Percentiles rank a stretch among this genome's conserved stretches.
Conservation (phyloP, 78 protist species). For the Emiliania huxleyi region DNA sequence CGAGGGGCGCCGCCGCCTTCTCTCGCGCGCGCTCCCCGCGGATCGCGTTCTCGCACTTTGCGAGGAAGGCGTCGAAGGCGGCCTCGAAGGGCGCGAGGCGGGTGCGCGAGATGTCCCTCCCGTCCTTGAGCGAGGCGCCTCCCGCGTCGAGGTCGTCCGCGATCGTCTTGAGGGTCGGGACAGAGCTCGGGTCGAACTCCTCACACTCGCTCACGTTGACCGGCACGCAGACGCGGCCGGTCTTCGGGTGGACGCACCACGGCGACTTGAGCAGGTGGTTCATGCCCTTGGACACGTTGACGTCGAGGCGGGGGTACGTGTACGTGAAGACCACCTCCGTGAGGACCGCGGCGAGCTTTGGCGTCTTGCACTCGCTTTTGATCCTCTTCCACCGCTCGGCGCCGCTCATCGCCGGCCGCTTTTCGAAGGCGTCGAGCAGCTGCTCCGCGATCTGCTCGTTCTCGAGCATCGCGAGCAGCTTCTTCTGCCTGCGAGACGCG, state of each 20-base stretch:
- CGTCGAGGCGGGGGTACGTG: slow-evolving; percentile 90
- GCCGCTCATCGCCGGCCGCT: not conserved
- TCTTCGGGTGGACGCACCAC: slow-evolving; percentile 95
- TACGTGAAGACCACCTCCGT: slow-evolving; percentile 69
- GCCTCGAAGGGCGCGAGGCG: not conserved
- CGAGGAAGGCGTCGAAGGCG: not conserved
- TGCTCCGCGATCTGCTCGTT: not conserved
- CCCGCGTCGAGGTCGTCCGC: not conserved
- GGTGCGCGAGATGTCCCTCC: not conserved
- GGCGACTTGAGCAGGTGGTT: slow-evolving; percentile 97
- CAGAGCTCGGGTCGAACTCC: slow-evolving; percentile 29
- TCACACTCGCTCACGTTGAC: not conserved
- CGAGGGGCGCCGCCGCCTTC: not conserved
- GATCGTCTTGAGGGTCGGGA: not conserved
- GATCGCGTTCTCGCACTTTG: not conserved
- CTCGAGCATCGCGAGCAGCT: not conserved
- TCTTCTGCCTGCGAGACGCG: not conserved
- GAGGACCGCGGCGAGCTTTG: not conserved
- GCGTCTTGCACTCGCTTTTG: not conserved
- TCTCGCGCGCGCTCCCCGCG: not conserved
- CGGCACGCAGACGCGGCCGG: slow-evolving; percentile 72
- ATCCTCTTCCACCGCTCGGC: not conserved
- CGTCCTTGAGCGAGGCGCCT: not conserved
- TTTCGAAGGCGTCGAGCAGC: not conserved
- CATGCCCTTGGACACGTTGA: slow-evolving; percentile 79